A percentile compares a stretch with the other conserved stretches of the same genome.
Evolutionary conservation across 78 protist genomes (phyloP).

Genomic region (Cavenderia fasciculata): DNA sequence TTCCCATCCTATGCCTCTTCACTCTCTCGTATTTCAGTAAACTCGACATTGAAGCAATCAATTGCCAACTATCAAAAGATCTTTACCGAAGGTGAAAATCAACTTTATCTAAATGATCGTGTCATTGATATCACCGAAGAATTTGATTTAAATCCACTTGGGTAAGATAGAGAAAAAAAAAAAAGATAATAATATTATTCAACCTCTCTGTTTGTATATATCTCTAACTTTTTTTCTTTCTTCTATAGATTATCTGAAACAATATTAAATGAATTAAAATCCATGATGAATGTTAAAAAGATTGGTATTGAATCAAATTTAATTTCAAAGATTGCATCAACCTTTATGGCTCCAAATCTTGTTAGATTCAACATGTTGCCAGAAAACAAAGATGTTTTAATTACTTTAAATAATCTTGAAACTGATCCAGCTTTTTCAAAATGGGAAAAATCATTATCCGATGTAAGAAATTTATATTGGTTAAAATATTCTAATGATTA

Average conservation of each 20-base stretch:
- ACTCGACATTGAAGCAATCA: constrained; percentile 14
- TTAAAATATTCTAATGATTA: no score
- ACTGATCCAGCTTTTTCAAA: background rate
- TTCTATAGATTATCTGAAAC: background rate
- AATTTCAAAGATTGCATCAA: background rate
- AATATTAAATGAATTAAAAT: background rate
- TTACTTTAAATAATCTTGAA: constrained; percentile 26
- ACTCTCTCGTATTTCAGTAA: constrained; percentile 13
- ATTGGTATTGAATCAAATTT: background rate
- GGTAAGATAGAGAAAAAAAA: no score
- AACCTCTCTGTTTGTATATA: no score
- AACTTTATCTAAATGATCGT: constrained; percentile 15
- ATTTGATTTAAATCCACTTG: background rate
- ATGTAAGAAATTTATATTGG: background rate
- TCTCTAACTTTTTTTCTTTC: background rate
- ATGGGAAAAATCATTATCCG: constrained; percentile 22
- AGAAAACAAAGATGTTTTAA: background rate
- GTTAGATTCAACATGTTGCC: constrained; percentile 33
- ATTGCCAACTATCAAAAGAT: constrained; percentile 30
- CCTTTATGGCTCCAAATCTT: background rate
- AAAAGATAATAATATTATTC: no score
- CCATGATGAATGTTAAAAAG: background rate
- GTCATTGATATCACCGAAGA: constrained; percentile 8
- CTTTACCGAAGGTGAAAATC: background rate
- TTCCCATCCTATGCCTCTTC: constrained; percentile 50